Base-by-base conservation (phyloP, 352 stramenopile species). In the Pythium grandisporangium region DNA sequence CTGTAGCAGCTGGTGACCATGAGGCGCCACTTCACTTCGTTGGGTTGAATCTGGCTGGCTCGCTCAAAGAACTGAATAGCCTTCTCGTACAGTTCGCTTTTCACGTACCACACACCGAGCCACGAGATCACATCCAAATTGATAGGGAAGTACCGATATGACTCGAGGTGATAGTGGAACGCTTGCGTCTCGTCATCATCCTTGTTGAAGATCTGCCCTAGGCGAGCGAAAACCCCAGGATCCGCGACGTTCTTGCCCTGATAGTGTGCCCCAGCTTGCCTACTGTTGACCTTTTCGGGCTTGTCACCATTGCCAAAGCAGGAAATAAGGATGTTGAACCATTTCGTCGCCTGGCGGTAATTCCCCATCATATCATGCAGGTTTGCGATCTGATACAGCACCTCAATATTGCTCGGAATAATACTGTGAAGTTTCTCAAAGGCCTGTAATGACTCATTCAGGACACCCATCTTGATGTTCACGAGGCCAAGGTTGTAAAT, bases 371-470 rank as follows among this genome's bases (percentile, higher is more conserved):
- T 78, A 37, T 98, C 93, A 57, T 97, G 84, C 6, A 98, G 63
- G 41, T 96, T 96, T 12, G 81, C 92, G 53, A 98, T 97, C 63
- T 98, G 92, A 63, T 96, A 98, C 3, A 99, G 77, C 21, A 98
- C 93, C 45, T 92, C 78, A 14, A 66, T 59, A 50, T 92, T 89
- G 45, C 87, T 93, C 2, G 95, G 93, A 13, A 97, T 84, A 43
- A 98, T 95, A 47, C 71, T 96, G 58, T 98, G 88, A 14, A 98
- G 70, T 61, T 98, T 98, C 52, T 98, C 93, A 63, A 98, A 98
- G 14, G 89, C 93, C 48, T 96, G 81, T 1, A 97, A 78, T 23
- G 93, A 87, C 50, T 98, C 93, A 26, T 88, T 70, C 22, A 91
- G 52, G 16, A 93, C 69, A 10, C 77, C 79, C 65, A 96, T 88